These are phyloP conservation scores for Aspergillus sp. DNA, from an alignment of 2,329 filamentous ascomycete species.

Conservation along the genomic window DNA sequence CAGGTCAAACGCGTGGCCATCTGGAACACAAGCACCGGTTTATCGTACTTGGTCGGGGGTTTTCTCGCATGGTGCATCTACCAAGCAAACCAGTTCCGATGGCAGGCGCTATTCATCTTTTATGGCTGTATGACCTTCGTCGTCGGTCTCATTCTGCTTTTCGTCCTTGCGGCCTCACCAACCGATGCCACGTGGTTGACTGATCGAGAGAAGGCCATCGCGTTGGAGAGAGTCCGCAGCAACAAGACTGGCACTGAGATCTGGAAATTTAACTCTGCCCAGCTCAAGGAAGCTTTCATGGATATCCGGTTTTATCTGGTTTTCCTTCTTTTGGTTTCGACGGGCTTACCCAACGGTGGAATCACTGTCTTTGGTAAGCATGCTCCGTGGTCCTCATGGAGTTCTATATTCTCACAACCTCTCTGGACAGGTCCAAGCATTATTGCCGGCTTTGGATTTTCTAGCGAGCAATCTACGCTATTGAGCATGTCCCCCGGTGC, in stretches of 20 bases:
- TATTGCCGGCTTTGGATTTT: slow-evolving; percentile 3
- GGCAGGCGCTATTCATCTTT: slow-evolving; percentile 1
- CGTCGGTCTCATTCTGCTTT: slow-evolving; percentile 4
- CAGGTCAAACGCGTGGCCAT: slow-evolving; percentile 12
- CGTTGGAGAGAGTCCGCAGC: slow-evolving; percentile 10
- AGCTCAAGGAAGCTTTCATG: slow-evolving; percentile 13
- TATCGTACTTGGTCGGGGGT: slow-evolving; percentile 4
- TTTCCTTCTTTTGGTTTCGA: slow-evolving; percentile 5
- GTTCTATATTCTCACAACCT: neutral
- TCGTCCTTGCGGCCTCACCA: slow-evolving; percentile 14
- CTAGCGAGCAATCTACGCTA: neutral
- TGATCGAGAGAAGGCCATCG: slow-evolving; percentile 13
- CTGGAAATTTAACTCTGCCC: slow-evolving; percentile 14
- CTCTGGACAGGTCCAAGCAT: slow-evolving; percentile 7
- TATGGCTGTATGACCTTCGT: slow-evolving; percentile 5
- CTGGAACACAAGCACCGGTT: slow-evolving; percentile 14
- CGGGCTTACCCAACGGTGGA: slow-evolving; percentile 8
- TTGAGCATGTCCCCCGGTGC: slow-evolving; percentile 4
- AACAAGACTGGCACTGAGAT: slow-evolving; percentile 16
- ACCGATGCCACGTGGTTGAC: slow-evolving; percentile 15
- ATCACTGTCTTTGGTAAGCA: slow-evolving; percentile 6
- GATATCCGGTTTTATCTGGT: slow-evolving; percentile 2
- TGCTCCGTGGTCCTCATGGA: neutral
- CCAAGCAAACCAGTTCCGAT: no score
- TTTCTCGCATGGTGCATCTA: slow-evolving; percentile 8